Evolutionary conservation across 129 eudicot species (phyloP), one percentile per base, ranked within the genome.

Genomic region (Tanacetum coccineum): DNA sequence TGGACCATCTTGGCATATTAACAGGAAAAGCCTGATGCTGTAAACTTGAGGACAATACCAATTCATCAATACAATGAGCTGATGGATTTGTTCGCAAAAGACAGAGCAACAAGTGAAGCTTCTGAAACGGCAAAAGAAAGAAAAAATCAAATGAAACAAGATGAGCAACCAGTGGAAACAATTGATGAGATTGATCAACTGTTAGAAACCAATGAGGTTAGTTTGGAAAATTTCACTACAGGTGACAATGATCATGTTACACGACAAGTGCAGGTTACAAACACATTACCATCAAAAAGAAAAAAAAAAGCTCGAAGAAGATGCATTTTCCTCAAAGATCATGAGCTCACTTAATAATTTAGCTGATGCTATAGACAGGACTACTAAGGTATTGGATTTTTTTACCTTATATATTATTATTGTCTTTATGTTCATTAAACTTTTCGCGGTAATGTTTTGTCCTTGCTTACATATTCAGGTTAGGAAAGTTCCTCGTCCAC

Each of bases 401-500:
- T 57, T 57, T 57, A 22, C 15, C 22, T 25, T 13, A 21, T 57
- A 53, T 19, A 2, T 18, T 15, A 3, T 15, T 19, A 1, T 9
- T 45, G 1, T 0, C 0, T 44, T 20, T 45, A 14, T 46, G 8
- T 13, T 64, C 10, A 2, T 3, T 3, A 1, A 19, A 11, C 11
- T 21, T 14, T 48, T 25, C n/a, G n/a, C n/a, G 6, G 1, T 47
- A 48, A 46, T 25, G 26, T 13, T 46, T 47, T n/a, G 11, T 47
- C 9, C 0, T 6, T 45, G 12, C 0, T 18, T 22, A 2, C 42
- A 46, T 20, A 65, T 46, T 22, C 0, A 65, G 21, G 21, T 65
- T 6, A 45, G 57, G 45, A 65, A 48, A 46, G 45, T 9, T 65
- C 70, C n/a, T n/a, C 57, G 70, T 22, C 21, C 25, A 48, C 57